phyloP scores from a whole-genome alignment of 139 green algal genomes.

The Chlorella sp. region DNA sequence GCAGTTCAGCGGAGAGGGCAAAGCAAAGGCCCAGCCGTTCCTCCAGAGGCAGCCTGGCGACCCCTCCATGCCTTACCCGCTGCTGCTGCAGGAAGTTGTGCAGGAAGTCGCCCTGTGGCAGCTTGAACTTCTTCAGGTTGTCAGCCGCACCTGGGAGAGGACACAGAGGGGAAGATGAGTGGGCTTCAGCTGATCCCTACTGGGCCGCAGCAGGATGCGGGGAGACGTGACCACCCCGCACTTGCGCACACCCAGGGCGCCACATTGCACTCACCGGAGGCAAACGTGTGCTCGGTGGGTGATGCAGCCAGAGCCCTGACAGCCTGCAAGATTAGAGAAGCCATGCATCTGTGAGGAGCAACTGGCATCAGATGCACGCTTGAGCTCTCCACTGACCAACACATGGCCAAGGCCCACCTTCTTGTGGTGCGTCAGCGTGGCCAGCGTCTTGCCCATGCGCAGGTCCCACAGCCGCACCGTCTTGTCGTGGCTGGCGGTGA shows the following conservation, averaged over 20 bases:
- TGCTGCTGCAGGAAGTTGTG: constrained; percentile 98
- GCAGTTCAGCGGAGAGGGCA: neutral
- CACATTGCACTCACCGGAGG: constrained; percentile 42
- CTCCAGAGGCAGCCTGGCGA: neutral
- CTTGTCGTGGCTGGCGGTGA: constrained; percentile 90
- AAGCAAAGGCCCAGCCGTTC: neutral
- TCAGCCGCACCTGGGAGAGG: constrained; percentile 81
- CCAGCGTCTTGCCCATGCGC: constrained; percentile 74
- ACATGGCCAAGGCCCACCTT: constrained; percentile 62
- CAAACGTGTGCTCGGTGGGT: constrained; percentile 89
- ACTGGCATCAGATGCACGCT: neutral
- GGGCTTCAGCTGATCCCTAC: too few species aligned
- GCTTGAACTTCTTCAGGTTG: constrained; percentile 99
- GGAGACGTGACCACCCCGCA: too few species aligned
- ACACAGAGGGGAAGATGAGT: too few species aligned
- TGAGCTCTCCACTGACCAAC: neutral
- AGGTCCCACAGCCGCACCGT: constrained; percentile 92
- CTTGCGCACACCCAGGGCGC: too few species aligned
- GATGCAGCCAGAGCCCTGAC: constrained; percentile 74
- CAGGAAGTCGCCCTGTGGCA: constrained; percentile 90
- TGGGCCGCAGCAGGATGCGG: too few species aligned
- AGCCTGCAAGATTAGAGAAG: neutral
- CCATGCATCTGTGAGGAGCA: neutral
- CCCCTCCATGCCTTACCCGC: neutral
- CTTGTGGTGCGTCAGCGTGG: constrained; percentile 98